Evolutionary conservation across 371 early-diverging fungal genomes (phyloP).

Genomic region (Thermomucor indicae-seudaticae): DNA sequence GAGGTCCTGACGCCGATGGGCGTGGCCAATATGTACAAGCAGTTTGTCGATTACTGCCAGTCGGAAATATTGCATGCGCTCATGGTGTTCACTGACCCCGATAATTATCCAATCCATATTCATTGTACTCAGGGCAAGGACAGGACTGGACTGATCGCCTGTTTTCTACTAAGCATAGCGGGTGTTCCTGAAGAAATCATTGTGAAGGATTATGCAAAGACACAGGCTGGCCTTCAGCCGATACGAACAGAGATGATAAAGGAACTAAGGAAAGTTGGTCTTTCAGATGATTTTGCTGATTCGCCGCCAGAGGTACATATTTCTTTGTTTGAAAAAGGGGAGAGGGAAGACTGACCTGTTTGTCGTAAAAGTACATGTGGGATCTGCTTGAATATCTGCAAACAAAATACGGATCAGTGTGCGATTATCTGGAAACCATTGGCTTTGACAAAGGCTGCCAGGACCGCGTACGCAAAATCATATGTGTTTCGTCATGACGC

Average conservation of each 20-base stretch:
- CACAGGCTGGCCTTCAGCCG: constrained; percentile 46
- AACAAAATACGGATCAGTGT: constrained; percentile 28
- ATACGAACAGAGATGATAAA: constrained; percentile 42
- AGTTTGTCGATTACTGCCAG: constrained; percentile 51
- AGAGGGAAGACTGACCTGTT: not conserved
- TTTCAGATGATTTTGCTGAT: constrained; percentile 53
- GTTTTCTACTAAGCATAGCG: constrained; percentile 52
- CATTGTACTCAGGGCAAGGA: constrained; percentile 84
- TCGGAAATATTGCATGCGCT: constrained; percentile 48
- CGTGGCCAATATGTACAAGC: constrained; percentile 56
- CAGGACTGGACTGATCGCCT: constrained; percentile 66
- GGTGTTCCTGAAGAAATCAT: constrained; percentile 60
- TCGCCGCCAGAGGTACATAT: constrained; percentile 44
- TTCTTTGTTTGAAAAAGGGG: too few species aligned
- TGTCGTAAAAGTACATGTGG: constrained; percentile 23
- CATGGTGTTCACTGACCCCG: constrained; percentile 48
- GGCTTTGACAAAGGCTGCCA: constrained; percentile 27
- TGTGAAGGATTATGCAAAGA: constrained; percentile 61
- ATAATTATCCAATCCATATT: constrained; percentile 66
- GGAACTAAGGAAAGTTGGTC: constrained; percentile 47
- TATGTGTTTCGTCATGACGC: constrained; percentile 14
- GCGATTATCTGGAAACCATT: constrained; percentile 24
- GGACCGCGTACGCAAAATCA: constrained; percentile 29
- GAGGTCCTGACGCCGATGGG: constrained; percentile 53
- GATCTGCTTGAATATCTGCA: constrained; percentile 24